Conservation (phyloP, 257 asterid species). For the Solanum arcanum region DNA sequence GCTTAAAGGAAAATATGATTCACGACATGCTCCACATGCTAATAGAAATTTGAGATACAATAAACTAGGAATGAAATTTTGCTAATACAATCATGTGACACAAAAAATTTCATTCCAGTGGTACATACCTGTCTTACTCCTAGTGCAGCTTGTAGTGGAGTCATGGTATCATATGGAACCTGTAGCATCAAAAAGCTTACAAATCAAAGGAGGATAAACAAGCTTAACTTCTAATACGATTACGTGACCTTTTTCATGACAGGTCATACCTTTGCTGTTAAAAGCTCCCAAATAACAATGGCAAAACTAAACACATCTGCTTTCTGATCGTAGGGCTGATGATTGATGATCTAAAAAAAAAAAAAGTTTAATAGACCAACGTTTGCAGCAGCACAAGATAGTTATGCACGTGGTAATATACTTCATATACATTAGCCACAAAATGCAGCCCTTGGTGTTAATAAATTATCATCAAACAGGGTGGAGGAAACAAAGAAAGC, state of each 20-base stretch:
- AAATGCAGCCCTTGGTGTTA: background rate
- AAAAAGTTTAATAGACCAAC: background rate
- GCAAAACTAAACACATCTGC: slow-evolving; percentile 92
- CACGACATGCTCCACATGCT: background rate
- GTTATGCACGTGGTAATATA: background rate
- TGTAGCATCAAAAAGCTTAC: slow-evolving; percentile 8
- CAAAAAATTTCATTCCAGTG: too few relatives aligned
- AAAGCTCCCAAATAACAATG: slow-evolving; percentile 93
- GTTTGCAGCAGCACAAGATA: background rate
- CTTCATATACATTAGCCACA: background rate
- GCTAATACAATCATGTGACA: too few relatives aligned
- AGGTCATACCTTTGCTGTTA: slow-evolving; percentile 57
- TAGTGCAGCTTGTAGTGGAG: slow-evolving; percentile 77
- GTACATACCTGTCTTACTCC: slow-evolving; percentile 80
- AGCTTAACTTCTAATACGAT: background rate
- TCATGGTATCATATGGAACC: slow-evolving; percentile 81
- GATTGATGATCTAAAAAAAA: slow-evolving; percentile 60
- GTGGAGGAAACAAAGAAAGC: background rate
- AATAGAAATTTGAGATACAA: background rate
- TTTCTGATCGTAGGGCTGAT: slow-evolving; percentile 84
- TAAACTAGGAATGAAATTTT: too few relatives aligned
- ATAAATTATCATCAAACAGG: background rate
- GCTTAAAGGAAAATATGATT: background rate
- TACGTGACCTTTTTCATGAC: background rate
- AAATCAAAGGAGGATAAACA: background rate